These are phyloP conservation scores for Penicillium sumatraense DNA, from an alignment of 2,329 filamentous ascomycete species.

Conservation along the genomic window DNA sequence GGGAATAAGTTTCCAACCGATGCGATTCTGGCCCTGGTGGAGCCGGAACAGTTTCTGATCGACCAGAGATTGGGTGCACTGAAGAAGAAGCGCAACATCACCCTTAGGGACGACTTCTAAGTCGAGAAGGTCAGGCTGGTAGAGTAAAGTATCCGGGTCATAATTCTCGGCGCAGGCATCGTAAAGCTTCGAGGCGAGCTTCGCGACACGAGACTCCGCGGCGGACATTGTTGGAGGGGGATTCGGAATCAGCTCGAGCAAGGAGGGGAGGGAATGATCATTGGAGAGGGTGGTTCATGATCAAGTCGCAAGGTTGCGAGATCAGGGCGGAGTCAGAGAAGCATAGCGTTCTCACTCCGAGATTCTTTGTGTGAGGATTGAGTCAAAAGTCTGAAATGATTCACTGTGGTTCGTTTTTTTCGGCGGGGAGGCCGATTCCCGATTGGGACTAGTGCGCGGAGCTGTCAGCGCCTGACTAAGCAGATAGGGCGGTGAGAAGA, in stretches of 20 bases:
- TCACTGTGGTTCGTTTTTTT: conserved; percentile 35
- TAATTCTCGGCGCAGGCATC: conserved; percentile 47
- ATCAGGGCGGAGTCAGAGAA: conserved; percentile 17
- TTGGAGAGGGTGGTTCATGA: conserved; percentile 38
- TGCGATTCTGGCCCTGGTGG: conserved; percentile 47
- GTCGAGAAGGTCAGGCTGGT: conserved; percentile 51
- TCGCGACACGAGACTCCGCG: conserved; percentile 38
- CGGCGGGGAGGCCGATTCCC: conserved; percentile 24
- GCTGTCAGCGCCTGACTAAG: not conserved
- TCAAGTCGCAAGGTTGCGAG: conserved; percentile 29
- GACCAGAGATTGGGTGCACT: conserved; percentile 51
- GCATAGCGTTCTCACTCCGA: conserved; percentile 17
- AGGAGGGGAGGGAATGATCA: conserved; percentile 28
- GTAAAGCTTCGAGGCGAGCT: conserved; percentile 52
- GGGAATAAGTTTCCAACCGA: conserved; percentile 54
- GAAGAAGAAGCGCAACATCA: conserved; percentile 47
- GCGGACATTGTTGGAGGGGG: conserved; percentile 37
- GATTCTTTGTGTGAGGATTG: conserved; percentile 10
- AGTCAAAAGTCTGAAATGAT: conserved; percentile 18
- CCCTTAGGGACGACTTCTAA: conserved; percentile 50
- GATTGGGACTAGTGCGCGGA: conserved; percentile 17
- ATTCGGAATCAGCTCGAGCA: conserved; percentile 17
- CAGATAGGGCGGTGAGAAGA: not conserved
- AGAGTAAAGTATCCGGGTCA: conserved; percentile 49
- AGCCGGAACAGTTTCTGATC: conserved; percentile 53